phyloP scores from a whole-genome alignment of 1,284 basidiomycete genomes.

The Ganoderma sp. region DNA sequence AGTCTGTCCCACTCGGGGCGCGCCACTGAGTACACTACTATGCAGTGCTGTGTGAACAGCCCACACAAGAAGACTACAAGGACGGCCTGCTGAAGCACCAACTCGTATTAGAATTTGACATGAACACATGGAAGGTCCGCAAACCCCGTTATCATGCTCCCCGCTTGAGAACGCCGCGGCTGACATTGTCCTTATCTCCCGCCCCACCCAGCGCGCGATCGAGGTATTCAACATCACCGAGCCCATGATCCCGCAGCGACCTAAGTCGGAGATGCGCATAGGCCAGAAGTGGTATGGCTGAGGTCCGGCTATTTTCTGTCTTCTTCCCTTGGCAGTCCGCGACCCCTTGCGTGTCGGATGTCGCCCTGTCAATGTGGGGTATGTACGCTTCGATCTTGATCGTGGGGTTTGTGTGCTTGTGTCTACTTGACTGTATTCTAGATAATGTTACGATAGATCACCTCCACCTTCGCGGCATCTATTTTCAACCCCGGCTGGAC shows the following conservation, averaged over 20 bases:
- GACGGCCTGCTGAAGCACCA: slow-evolving; percentile 76
- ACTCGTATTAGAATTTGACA: slow-evolving; percentile 86
- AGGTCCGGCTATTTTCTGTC: slow-evolving; percentile 11
- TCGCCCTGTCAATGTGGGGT: neutral
- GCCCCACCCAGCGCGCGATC: slow-evolving; percentile 67
- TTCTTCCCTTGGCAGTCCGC: neutral
- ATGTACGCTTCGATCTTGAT: slow-evolving; percentile 11
- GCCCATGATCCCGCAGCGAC: slow-evolving; percentile 69
- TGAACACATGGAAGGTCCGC: slow-evolving; percentile 78
- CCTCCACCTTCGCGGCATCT: neutral
- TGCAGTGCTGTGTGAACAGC: slow-evolving; percentile 67
- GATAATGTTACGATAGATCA: slow-evolving; percentile 25
- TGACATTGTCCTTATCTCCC: slow-evolving; percentile 4
- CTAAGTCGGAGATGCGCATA: slow-evolving; percentile 56
- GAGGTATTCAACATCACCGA: slow-evolving; percentile 79
- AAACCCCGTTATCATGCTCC: neutral
- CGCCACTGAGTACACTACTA: neutral
- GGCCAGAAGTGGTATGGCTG: slow-evolving; percentile 75
- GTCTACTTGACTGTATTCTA: slow-evolving; percentile 25
- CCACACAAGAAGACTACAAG: slow-evolving; percentile 66
- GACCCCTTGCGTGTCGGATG: neutral
- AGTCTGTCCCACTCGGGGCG: neutral
- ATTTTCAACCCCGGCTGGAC: neutral
- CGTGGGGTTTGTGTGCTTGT: slow-evolving; percentile 9
- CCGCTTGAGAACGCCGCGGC: neutral